Evolutionary conservation across 768 basidiomycete genomes (phyloP).

Genomic region (Collybia sordida): DNA sequence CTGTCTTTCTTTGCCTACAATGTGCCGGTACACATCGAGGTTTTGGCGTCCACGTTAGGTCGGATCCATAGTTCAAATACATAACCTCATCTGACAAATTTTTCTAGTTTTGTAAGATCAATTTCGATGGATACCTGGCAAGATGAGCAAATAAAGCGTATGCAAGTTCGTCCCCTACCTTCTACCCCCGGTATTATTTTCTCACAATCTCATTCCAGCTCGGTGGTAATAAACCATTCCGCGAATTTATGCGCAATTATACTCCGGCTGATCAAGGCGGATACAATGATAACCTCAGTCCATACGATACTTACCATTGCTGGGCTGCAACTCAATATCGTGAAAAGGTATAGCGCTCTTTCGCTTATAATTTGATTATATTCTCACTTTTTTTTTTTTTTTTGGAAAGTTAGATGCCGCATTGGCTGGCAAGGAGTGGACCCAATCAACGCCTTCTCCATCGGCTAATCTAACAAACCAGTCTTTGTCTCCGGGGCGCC

Average conservation of each 20-base stretch:
- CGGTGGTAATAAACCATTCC: slow-evolving; percentile 87
- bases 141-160: slow-evolving; percentile 81
- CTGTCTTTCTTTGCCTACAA: slow-evolving; percentile 90
- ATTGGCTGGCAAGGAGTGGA: slow-evolving; percentile 76
- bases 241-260: slow-evolving; percentile 74
- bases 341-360: slow-evolving; percentile 68
- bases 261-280: slow-evolving; percentile 65
- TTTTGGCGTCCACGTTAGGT: slow-evolving; percentile 93
- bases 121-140: slow-evolving; percentile 98
- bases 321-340: slow-evolving; percentile 96
- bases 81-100: slow-evolving; percentile 19
- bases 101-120: slow-evolving; percentile 80
- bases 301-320: slow-evolving; percentile 83
- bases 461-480: slow-evolving; percentile 34
- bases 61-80: slow-evolving; percentile 18
- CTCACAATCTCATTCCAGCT: slow-evolving; percentile 46
- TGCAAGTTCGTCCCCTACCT: slow-evolving; percentile 62
- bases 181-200: background rate
- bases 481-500: slow-evolving; percentile 54
- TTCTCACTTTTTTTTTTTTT: slow-evolving; percentile 15
- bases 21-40: slow-evolving; percentile 83
- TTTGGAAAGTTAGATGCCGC: slow-evolving; percentile 68
- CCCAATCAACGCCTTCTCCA: slow-evolving; percentile 69
- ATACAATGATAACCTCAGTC: slow-evolving; percentile 57
- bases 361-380: slow-evolving; percentile 4